These are phyloP conservation scores for Solanum chmielewskii DNA, from an alignment of 257 asterid species.

Conservation along the genomic window DNA sequence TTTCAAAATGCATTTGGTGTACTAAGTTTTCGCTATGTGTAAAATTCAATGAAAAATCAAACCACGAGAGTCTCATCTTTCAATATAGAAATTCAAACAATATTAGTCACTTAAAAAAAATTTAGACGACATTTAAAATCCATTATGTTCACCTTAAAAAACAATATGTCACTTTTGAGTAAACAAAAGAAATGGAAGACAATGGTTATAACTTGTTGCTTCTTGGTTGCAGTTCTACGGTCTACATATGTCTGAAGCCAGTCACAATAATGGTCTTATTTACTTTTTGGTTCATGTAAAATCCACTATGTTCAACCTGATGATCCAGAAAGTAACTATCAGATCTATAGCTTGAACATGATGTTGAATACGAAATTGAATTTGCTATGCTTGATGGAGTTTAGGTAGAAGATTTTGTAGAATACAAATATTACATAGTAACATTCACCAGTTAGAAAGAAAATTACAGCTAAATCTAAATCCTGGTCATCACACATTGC, in stretches of 20 bases:
- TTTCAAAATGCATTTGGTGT: not conserved
- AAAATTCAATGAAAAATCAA: rapidly evolving
- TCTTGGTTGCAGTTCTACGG: not conserved
- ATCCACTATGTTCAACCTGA: not conserved
- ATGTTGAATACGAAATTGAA: not conserved
- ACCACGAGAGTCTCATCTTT: not conserved
- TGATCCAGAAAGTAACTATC: not conserved
- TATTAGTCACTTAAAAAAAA: not conserved
- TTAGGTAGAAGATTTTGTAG: not conserved
- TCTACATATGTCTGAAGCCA: not conserved
- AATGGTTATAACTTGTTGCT: not conserved
- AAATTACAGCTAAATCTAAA: not conserved
- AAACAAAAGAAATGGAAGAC: not conserved
- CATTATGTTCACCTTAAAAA: no score
- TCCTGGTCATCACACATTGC: not conserved
- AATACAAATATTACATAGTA: not conserved
- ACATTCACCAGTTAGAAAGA: not conserved
- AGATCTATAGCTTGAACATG: not conserved
- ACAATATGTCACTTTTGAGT: not conserved
- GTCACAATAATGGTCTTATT: not conserved
- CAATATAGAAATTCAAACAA: not conserved
- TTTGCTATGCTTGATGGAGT: not conserved
- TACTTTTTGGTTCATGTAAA: not conserved
- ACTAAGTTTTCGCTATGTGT: rapidly evolving
- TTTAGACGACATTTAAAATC: not conserved